Conservation (phyloP, 345 rosid species). For the Citropsis articulata region DNA sequence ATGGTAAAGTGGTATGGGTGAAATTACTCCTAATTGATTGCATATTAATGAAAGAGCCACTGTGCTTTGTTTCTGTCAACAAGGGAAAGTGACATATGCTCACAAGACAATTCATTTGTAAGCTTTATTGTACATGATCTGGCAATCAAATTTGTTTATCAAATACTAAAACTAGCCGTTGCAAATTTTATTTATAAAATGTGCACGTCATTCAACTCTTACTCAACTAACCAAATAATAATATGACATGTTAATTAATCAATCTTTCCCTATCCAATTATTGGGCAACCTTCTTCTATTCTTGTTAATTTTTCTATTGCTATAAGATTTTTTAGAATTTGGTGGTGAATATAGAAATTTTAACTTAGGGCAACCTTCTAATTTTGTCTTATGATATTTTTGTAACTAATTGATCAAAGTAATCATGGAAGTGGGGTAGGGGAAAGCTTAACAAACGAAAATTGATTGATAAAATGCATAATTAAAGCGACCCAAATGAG, state of each 20-base stretch:
- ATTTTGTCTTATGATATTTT: neutral
- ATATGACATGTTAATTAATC: neutral
- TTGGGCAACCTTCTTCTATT: neutral
- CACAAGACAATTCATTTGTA: neutral
- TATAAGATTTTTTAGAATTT: neutral
- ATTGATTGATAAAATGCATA: neutral
- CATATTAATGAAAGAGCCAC: neutral
- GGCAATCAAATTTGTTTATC: neutral
- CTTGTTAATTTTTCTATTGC: neutral
- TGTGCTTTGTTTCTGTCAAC: neutral
- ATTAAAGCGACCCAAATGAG: conserved; percentile 11
- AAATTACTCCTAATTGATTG: too few species aligned
- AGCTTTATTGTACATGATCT: neutral
- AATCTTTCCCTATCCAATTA: neutral
- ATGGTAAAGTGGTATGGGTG: too few species aligned
- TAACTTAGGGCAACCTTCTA: neutral
- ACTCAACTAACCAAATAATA: neutral
- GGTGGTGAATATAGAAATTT: neutral
- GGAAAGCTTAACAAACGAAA: too few species aligned
- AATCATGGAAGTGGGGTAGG: neutral
- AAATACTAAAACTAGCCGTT: neutral
- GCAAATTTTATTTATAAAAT: neutral
- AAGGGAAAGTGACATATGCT: neutral
- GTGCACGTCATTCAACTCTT: neutral
- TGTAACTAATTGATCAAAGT: neutral